A percentile compares a stretch with the other conserved stretches of the same genome.
These are phyloP conservation scores for Paraconiothyrium brasiliense DNA, from an alignment of 2,329 filamentous ascomycete species.

Conservation along the genomic window DNA sequence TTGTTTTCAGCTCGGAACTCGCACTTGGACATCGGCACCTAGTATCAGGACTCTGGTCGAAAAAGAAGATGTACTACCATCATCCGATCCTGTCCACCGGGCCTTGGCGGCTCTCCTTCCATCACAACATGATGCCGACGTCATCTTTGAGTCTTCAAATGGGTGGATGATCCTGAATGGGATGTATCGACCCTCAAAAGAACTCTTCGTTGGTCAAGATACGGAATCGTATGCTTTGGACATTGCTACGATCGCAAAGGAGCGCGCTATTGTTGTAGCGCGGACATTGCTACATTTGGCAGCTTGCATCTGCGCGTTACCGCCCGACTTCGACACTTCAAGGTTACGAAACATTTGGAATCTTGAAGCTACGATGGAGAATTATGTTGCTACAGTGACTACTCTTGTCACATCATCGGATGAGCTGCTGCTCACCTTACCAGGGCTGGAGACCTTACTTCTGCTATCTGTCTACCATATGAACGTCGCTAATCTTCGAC, in stretches of 20 bases:
- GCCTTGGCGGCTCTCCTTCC: slow-evolving; percentile 41
- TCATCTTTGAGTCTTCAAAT: slow-evolving; percentile 49
- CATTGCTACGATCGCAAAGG: slow-evolving; percentile 40
- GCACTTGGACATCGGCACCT: slow-evolving; percentile 42
- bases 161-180: slow-evolving; percentile 46
- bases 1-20: slow-evolving; percentile 34
- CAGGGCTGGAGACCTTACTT: slow-evolving; percentile 46
- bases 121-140: slow-evolving; percentile 47
- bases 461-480: slow-evolving; percentile 43
- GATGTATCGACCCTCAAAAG: slow-evolving; percentile 40
- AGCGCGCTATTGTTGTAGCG: slow-evolving; percentile 42
- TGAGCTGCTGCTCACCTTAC: slow-evolving; percentile 46
- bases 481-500: slow-evolving; percentile 41
- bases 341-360: slow-evolving; percentile 43
- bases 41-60: slow-evolving; percentile 36
- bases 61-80: slow-evolving; percentile 23
- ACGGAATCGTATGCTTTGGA: slow-evolving; percentile 44
- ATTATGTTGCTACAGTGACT: slow-evolving; percentile 43
- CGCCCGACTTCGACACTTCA: slow-evolving; percentile 41
- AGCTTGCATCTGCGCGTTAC: slow-evolving; percentile 44
- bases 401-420: slow-evolving; percentile 43
- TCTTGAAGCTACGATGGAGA: slow-evolving; percentile 44
- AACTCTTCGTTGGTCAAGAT: slow-evolving; percentile 44
- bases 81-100: slow-evolving; percentile 32
- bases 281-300: slow-evolving; percentile 48